Base-by-base conservation (phyloP, 1,139 yeast species). In the Saccharomycopsis phalli region DNA sequence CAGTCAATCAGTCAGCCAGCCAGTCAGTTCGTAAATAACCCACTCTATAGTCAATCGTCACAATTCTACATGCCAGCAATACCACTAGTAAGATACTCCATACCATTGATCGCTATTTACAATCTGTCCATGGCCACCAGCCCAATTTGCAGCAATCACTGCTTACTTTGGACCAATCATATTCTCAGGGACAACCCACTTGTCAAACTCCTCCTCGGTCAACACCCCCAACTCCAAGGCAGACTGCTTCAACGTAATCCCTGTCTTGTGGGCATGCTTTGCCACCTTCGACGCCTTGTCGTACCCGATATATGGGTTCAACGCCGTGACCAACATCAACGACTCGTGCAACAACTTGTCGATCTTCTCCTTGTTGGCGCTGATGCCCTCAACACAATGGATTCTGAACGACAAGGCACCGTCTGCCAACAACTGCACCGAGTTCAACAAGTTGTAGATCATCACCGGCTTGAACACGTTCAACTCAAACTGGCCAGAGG, bases 281-380 rank as follows among this genome's bases (percentile, higher is more conserved):
- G 98, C 98, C 42, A 87, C 91, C 75, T 88, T 87, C 47, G 96
- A 86, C 45, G 98, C 97, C 53, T 80, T 74, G 61, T 91, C 98
- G 67, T 91, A 91, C 56, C 98, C 98, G 56, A 91, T 91, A 77
- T 88, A 87, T 54, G 98, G 97, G 76, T 91, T 93, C 61, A 91
- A 76, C 25, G 98, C 97, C 45, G 98, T 91, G 40, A 91, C 98
- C 68, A 91, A 74, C 98, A 91, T 91, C 61, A 91, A 76, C 8
- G 96, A 86, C 66, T 91, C 95, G 61, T 84, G 83, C 71, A 91
- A 71, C 49, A 82, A 71, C 66, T 91, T 86, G 53, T 74, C 74
- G 55, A 91, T 91, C 65, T 84, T 83, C 53, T 81, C 87, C 52
- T 68, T 74, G 71, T 93, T 91, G 55, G 98, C 98, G 50, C 64